phyloP scores from a whole-genome alignment of 371 early-diverging fungal species.

The Chytridiales sp. region DNA sequence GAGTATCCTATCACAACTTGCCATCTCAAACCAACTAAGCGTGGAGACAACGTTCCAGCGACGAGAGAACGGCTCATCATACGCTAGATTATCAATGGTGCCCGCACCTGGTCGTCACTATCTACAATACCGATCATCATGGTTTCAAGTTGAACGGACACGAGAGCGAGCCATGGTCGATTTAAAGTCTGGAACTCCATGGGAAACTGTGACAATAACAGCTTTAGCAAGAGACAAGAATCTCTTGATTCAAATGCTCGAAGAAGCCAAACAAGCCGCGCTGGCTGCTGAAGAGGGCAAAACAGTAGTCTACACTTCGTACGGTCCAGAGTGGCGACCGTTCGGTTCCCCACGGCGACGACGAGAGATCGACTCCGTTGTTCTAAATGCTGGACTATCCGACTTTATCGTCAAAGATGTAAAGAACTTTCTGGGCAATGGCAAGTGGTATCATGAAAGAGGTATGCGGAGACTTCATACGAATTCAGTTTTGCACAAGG shows the following conservation, averaged over 20 bases:
- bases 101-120: slow-evolving; percentile 93
- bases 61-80: slow-evolving; percentile 87
- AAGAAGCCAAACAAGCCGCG: slow-evolving; percentile 83
- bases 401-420: slow-evolving; percentile 83
- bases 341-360: slow-evolving; percentile 92
- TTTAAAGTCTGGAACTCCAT: slow-evolving; percentile 84
- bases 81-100: slow-evolving; percentile 80
- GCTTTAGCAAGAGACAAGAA: slow-evolving; percentile 78
- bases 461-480: slow-evolving; percentile 49
- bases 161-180: slow-evolving; percentile 76
- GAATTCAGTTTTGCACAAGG: neutral
- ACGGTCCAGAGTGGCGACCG: slow-evolving; percentile 96
- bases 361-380: slow-evolving; percentile 80
- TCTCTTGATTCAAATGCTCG: slow-evolving; percentile 71
- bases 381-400: slow-evolving; percentile 76
- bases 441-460: slow-evolving; percentile 92
- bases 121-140: slow-evolving; percentile 76
- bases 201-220: slow-evolving; percentile 93
- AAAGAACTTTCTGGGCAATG: slow-evolving; percentile 77
- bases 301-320: slow-evolving; percentile 91
- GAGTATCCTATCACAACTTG: slow-evolving; percentile 6
- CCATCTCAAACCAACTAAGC: slow-evolving; percentile 66
- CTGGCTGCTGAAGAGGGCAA: slow-evolving; percentile 87
- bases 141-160: slow-evolving; percentile 86
- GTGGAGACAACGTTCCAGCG: slow-evolving; percentile 79